Evolutionary conservation across 2,329 filamentous ascomycete species (phyloP), one percentile per base, ranked within the genome.

Genomic region (Fulvia fulva): DNA sequence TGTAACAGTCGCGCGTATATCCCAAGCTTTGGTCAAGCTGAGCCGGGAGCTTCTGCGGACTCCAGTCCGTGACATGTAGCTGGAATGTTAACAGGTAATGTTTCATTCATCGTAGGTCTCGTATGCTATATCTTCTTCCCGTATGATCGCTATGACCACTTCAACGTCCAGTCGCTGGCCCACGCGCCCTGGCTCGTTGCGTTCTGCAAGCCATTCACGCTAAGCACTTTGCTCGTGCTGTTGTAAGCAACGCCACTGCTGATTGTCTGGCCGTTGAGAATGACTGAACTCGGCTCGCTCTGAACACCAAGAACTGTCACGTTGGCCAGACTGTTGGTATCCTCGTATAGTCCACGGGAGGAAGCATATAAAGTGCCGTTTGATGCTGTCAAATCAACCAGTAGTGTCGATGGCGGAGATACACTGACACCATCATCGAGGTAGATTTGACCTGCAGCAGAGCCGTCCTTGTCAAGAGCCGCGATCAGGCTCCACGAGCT

Each of bases 371-470:
- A 70, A 6, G 75, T 77, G 0, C 76, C 77, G 8, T 73, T 70
- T 0, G 73, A 71, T 0, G 77, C 78, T 0, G 74, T 73, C 53
- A 71, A 63, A 46, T 71, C 69, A 23, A 90, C 80, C 59, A 77
- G 78, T 5, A 85, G 77, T 0, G 80, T 86, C 0, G 78, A 76
- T 12, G 80, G 76, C 0, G 83, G 86, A 32, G 72, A 66, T 7
- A 90, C 58, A 56, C 84, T 88, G 73, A 87, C 87, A 1, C 89
- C 89, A 65, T 93, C 89, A 65, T 92, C 89, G 7, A 91, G 69
- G 68, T 92, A 91, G 28, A 92, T 72, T 19, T 76, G 71, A 0
- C 89, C 89, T 1, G 67, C 75, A 0, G 89, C 88, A 1, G 73
- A 71, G 0, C 85, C 84, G 16, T 80, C 67, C 1, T 68, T 65